Evolutionary conservation across 2,329 filamentous ascomycete species (phyloP).

Genomic region (Torrubiella hemipterigena): DNA sequence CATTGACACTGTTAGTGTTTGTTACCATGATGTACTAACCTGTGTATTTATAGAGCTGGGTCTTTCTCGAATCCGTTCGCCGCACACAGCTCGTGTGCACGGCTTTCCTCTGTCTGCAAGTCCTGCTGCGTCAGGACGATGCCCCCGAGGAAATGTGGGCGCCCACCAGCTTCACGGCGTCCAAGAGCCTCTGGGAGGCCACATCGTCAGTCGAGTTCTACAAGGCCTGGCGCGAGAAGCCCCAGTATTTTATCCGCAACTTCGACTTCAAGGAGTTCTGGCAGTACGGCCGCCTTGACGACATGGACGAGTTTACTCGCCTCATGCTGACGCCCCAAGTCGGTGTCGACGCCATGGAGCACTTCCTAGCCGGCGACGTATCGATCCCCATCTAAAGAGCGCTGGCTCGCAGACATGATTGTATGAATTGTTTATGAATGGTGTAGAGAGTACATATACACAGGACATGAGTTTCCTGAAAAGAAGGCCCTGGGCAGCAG

Average conservation of each 20-base stretch:
- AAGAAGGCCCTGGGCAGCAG: too few species aligned
- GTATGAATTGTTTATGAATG: too few species aligned
- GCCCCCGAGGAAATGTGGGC: slow-evolving; percentile 7
- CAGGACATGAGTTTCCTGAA: too few species aligned
- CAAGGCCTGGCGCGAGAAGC: slow-evolving; percentile 30
- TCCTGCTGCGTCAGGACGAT: slow-evolving; percentile 19
- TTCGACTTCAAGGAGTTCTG: slow-evolving; percentile 23
- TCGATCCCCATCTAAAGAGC: slow-evolving; percentile 9
- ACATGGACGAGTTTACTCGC: slow-evolving; percentile 27
- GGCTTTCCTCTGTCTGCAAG: slow-evolving; percentile 19
- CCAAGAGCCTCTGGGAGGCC: slow-evolving; percentile 30
- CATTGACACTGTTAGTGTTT: too few species aligned
- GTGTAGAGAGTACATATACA: too few species aligned
- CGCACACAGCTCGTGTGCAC: slow-evolving; percentile 23
- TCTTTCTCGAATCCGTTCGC: slow-evolving; percentile 28
- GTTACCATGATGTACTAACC: too few species aligned
- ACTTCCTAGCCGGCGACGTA: slow-evolving; percentile 20
- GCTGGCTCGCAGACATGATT: too few species aligned
- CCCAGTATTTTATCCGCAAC: slow-evolving; percentile 21
- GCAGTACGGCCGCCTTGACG: slow-evolving; percentile 21
- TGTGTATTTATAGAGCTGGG: too few species aligned
- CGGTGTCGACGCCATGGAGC: slow-evolving; percentile 21
- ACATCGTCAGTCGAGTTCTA: slow-evolving; percentile 27
- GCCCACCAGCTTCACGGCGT: slow-evolving; percentile 21
- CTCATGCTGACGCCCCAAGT: slow-evolving; percentile 24